These are phyloP conservation scores for Samsoniella hepiali DNA, from an alignment of 2,329 filamentous ascomycete genomes.

Conservation along the genomic window DNA sequence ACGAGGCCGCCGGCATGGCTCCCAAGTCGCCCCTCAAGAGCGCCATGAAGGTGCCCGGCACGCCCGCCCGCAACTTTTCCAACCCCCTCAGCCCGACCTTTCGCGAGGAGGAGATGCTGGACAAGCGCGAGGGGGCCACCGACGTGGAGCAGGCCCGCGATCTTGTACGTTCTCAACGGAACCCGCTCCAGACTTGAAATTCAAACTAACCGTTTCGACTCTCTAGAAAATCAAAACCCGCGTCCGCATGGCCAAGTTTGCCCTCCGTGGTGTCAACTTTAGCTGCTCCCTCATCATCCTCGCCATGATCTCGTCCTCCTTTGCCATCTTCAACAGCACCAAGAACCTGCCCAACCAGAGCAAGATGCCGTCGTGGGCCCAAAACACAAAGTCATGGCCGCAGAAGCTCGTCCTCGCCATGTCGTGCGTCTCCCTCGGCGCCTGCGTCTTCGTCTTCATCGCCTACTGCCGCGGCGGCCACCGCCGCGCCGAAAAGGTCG, in stretches of 20 bases:
- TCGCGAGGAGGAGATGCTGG: slow-evolving; percentile 78
- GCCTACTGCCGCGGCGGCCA: slow-evolving; percentile 90
- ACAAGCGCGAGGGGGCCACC: slow-evolving; percentile 76
- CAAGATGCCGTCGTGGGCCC: slow-evolving; percentile 80
- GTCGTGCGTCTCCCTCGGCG: slow-evolving; percentile 73
- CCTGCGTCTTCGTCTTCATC: slow-evolving; percentile 76
- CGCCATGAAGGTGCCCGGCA: slow-evolving; percentile 83
- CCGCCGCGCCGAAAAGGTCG: slow-evolving; percentile 82
- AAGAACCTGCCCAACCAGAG: slow-evolving; percentile 70
- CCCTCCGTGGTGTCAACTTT: slow-evolving; percentile 94
- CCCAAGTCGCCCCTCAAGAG: slow-evolving; percentile 80
- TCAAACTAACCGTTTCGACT: too few relatives aligned
- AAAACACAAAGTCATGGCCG: slow-evolving; percentile 78
- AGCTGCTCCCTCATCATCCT: slow-evolving; percentile 94
- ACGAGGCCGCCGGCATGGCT: slow-evolving; percentile 56
- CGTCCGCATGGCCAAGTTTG: slow-evolving; percentile 89
- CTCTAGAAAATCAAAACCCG: slow-evolving; percentile 83
- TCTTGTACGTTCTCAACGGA: slow-evolving; percentile 59
- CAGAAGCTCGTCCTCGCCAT: slow-evolving; percentile 80
- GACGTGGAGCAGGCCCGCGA: slow-evolving; percentile 87
- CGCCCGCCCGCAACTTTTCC: slow-evolving; percentile 65
- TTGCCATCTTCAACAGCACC: slow-evolving; percentile 90
- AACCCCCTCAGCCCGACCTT: slow-evolving; percentile 92
- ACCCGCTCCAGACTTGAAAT: neutral
- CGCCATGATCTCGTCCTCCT: slow-evolving; percentile 81